Base-by-base conservation (phyloP, 2,329 filamentous ascomycete species). In the Talaromyces sp. region DNA sequence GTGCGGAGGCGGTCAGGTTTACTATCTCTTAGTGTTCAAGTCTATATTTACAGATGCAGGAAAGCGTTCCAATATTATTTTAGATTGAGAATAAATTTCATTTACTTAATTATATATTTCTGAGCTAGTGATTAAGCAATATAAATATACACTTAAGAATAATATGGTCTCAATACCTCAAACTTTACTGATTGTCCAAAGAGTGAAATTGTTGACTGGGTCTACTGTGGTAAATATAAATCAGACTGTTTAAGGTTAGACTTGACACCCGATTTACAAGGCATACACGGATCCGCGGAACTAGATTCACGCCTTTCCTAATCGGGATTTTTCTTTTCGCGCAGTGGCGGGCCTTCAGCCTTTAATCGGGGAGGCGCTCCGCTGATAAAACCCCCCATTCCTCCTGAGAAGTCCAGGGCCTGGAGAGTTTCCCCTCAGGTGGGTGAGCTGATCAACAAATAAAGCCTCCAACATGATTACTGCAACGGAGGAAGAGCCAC, bases 401-500 rank as follows among this genome's bases (percentile, higher is more conserved):
- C 57, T 42, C 60, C 57, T 57, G 60, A 20, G 29, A 29, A 33
- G 13, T 20, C 56, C 47, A 29, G 37, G 55, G 46, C 40, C 40
- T n/a, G 19, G 43, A 50, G 19, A 22, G 24, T 45, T 37, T 39
- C 37, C 33, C 10, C 16, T 16, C 7, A 39, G 36, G 36, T 19
- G 36, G 36, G n/a, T 11, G 33, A 29, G 6, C 17, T 3, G 20
- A 40, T n/a, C 10, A 45, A n/a, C 30, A 51, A n/a, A 4, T 24
- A n/a, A 58, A 47, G n/a, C 30, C 52, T 16, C 29, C 9, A 59
- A n/a, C 49, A 74, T 73, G 72, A 72, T 70, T 47, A 65, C 60
- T 49, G 63, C 66, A 46, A 65, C 70, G 37, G 56, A 61, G 43
- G 67, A 71, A 36, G 67, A 71, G 66, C 71, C 71, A 53, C 65